Base-by-base conservation (phyloP, 208 protist species). In the Balamuthia mandrillaris region DNA sequence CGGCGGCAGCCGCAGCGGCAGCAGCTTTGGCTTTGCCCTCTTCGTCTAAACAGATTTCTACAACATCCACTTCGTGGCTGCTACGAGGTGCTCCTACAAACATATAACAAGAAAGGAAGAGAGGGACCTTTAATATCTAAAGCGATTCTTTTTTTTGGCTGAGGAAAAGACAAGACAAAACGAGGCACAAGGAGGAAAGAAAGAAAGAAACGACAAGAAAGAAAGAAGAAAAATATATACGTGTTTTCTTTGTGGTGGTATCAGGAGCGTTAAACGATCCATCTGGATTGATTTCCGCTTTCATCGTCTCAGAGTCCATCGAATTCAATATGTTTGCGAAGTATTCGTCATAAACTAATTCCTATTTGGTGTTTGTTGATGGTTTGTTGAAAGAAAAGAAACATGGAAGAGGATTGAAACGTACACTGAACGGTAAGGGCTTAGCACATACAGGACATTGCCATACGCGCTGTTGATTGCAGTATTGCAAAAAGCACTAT, bases 241-340 rank as follows among this genome's bases (percentile, higher is more conserved):
- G 44, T 18, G 49, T 39, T 29, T 77, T 77, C 66, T 77, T 77
- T 27, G 49, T 45, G 10, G 66, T 39, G 44, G 27, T 77, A 33
- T 77, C 66, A 14, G 66, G 66, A 24, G 49, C 54, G 66, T 39
- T 77, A 33, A 77, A 77, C 2, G 42, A 56, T 39, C 66, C 66
- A 24, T 77, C 66, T 27, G 66, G 66, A 31, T 77, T 39, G 29
- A 77, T 54, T 33, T 77, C 66, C 24, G 66, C 66, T 24, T 77
- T 77, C 66, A 77, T 77, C 66, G 66, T 77, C 42, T 77, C 66
- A 21, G 37, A n/a, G 29, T 77, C 66, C 66, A 77, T 77, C 66
- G 66, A 49, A 2, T 51, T 77, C 16, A 77, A 29, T 27, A 77
- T 77, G 4, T 39, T 56, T 39, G 49, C 54, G 42, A 77, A 77